Evolutionary conservation across 257 asterid genomes (phyloP).

Genomic region (Ilex aquifolium): DNA sequence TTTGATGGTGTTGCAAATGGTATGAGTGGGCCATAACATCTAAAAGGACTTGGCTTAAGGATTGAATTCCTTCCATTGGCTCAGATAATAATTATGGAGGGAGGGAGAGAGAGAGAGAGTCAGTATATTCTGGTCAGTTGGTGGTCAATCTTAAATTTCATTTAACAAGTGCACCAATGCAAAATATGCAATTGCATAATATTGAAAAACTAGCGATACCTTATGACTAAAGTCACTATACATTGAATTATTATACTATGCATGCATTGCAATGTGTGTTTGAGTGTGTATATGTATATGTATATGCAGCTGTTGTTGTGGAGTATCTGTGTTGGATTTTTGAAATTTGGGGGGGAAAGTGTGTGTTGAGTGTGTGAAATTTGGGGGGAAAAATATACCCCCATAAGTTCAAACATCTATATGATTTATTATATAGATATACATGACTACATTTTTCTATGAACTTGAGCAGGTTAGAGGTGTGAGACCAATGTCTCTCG

Average conservation of each 20-base stretch:
- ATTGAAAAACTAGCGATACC: too few relatives aligned
- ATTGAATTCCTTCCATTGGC: neutral
- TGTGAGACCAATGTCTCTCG: constrained; percentile 71
- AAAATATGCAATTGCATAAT: neutral
- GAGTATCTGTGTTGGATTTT: too few relatives aligned
- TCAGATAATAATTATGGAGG: neutral
- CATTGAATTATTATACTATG: too few relatives aligned
- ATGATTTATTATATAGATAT: too few relatives aligned
- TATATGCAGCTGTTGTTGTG: too few relatives aligned
- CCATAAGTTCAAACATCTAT: too few relatives aligned
- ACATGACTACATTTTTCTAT: constrained; percentile 12
- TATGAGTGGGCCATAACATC: neutral
- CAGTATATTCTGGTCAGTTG: neutral
- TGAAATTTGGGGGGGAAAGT: too few relatives aligned
- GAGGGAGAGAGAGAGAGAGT: neutral
- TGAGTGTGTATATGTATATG: too few relatives aligned
- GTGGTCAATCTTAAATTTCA: neutral
- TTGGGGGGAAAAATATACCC: too few relatives aligned
- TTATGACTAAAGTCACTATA: too few relatives aligned
- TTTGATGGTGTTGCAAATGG: neutral
- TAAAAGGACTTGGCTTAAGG: neutral
- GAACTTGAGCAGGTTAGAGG: constrained; percentile 73
- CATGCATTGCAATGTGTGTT: too few relatives aligned
- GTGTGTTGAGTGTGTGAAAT: too few relatives aligned
- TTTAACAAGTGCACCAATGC: neutral